Percentiles rank a stretch among this genome's conserved stretches.
Evolutionary conservation across 2,329 filamentous ascomycete genomes (phyloP).

Genomic region (Fusarium heterosporum): DNA sequence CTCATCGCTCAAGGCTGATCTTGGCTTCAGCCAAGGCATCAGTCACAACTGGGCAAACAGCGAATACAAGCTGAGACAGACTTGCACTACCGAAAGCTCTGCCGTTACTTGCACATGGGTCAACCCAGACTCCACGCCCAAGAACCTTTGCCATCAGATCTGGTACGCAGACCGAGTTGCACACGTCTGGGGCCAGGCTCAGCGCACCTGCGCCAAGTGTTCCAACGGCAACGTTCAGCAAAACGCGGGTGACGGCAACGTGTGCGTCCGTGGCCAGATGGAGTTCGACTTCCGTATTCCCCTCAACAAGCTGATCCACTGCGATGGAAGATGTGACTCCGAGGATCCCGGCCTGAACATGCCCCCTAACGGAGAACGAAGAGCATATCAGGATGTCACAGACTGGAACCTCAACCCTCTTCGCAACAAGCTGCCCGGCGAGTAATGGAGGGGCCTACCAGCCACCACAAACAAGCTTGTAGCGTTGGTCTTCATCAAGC

Average conservation of each 20-base stretch:
- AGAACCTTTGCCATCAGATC: slow-evolving; percentile 4
- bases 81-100: neutral
- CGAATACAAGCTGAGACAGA: neutral
- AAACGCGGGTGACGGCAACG: neutral
- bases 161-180: slow-evolving; percentile 6
- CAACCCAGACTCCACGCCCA: no score
- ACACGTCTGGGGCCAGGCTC: slow-evolving; percentile 6
- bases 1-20: neutral
- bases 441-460: no score
- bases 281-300: slow-evolving; percentile 4
- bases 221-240: neutral
- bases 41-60: neutral
- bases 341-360: neutral
- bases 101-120: neutral
- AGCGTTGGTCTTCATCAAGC: no score
- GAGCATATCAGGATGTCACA: neutral
- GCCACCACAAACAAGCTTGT: no score
- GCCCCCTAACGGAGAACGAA: neutral
- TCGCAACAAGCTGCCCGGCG: neutral
- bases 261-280: slow-evolving; percentile 4
- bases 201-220: slow-evolving; percentile 6
- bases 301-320: slow-evolving; percentile 2
- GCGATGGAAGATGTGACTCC: neutral
- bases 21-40: neutral
- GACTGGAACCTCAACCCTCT: slow-evolving; percentile 4